Conservation (phyloP, 1,139 yeast species). For the Geotrichum aggregatum region DNA sequence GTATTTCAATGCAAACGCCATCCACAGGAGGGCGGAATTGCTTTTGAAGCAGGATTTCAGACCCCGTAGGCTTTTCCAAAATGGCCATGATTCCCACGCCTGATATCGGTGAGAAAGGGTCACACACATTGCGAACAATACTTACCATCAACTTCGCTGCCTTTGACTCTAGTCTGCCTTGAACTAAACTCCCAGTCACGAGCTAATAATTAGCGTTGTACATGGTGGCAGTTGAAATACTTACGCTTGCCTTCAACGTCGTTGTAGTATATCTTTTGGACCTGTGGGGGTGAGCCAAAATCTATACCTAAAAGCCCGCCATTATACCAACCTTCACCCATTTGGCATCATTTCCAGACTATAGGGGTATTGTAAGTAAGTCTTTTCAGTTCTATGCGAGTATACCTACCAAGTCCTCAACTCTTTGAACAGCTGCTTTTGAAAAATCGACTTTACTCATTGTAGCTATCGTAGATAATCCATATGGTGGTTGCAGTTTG, state of each 20-base stretch:
- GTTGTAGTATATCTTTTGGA: constrained; percentile 55
- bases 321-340: constrained; percentile 52
- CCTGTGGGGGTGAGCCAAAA: constrained; percentile 27
- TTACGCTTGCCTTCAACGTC: constrained; percentile 33
- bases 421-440: constrained; percentile 38
- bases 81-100: constrained; percentile 77
- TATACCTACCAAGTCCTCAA: constrained; percentile 34
- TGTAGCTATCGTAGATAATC: too few species aligned
- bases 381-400: background rate
- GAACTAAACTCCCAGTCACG: constrained; percentile 91
- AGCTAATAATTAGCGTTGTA: constrained; percentile 26
- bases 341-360: constrained; percentile 45
- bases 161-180: constrained; percentile 68
- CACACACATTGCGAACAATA: too few species aligned
- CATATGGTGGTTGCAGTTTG: background rate
- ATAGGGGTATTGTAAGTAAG: background rate
- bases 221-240: constrained; percentile 1
- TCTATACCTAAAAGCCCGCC: too few species aligned
- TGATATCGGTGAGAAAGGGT: background rate
- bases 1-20: constrained; percentile 85
- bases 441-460: constrained; percentile 25
- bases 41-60: constrained; percentile 68
- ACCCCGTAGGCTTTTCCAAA: constrained; percentile 48
- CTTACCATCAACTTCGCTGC: constrained; percentile 65
- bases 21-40: constrained; percentile 91